Conservation (phyloP, 169 alveolate genomes). For the Perkinsus olseni region DNA sequence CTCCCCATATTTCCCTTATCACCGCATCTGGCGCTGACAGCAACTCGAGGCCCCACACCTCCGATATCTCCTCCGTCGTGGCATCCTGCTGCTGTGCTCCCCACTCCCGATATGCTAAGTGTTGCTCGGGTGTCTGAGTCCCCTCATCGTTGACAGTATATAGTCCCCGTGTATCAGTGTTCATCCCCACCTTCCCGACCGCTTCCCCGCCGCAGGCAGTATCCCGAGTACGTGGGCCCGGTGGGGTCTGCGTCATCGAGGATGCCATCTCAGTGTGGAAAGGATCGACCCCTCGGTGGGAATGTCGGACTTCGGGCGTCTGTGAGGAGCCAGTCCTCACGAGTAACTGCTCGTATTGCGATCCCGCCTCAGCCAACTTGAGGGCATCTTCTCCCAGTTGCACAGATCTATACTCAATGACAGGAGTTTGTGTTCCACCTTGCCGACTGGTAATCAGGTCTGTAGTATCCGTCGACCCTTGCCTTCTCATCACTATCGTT, state of each 20-base stretch:
- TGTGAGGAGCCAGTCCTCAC: not conserved
- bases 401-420: not conserved
- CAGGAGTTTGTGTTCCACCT: not conserved
- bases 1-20: not conserved
- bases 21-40: not conserved
- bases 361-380: not conserved
- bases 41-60: not conserved
- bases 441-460: not conserved
- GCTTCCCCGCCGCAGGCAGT: not conserved
- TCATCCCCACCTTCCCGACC: not conserved
- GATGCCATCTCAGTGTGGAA: not conserved
- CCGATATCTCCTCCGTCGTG: not conserved
- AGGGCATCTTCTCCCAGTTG: not conserved
- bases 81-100: not conserved
- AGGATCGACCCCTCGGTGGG: not conserved
- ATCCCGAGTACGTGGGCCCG: not conserved
- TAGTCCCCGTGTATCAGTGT: not conserved
- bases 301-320: not conserved
- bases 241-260: not conserved
- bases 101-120: not conserved
- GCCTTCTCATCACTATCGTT: not conserved
- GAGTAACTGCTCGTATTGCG: not conserved
- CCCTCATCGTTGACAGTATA: not conserved
- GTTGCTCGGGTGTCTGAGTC: not conserved
- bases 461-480: not conserved